A percentile compares a stretch with the other conserved stretches of the same genome.
These are phyloP conservation scores for Nicotiana benthamiana DNA, from an alignment of 257 asterid genomes.

Conservation along the genomic window DNA sequence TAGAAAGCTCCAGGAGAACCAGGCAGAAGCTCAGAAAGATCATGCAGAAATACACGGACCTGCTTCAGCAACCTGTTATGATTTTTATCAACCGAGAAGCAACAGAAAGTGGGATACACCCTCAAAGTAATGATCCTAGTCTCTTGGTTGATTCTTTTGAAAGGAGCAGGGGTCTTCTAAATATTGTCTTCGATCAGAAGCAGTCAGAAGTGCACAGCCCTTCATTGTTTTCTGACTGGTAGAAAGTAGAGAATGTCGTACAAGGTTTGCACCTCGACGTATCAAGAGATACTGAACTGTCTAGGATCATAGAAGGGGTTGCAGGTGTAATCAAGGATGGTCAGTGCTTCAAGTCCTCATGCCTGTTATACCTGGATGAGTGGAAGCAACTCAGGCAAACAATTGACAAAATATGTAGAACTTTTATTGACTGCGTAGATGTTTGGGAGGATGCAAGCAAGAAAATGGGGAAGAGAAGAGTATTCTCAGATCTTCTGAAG, in stretches of 20 bases:
- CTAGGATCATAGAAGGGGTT: constrained; percentile 19
- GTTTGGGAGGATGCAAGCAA: constrained; percentile 68
- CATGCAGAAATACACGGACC: constrained; percentile 62
- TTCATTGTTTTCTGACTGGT: constrained; percentile 51
- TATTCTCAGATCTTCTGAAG: constrained; percentile 59
- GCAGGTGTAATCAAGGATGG: constrained; percentile 23
- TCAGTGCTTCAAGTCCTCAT: constrained; percentile 32
- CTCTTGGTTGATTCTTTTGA: constrained; percentile 39
- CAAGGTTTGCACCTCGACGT: constrained; percentile 15
- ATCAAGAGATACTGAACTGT: constrained; percentile 21
- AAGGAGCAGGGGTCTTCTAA: constrained; percentile 39
- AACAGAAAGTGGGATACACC: constrained; percentile 26
- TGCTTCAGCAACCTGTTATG: constrained; percentile 71
- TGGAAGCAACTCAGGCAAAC: constrained; percentile 48
- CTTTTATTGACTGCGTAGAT: constrained; percentile 45
- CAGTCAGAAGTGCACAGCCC: constrained; percentile 46
- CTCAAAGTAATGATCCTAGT: constrained; percentile 23
- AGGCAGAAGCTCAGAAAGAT: constrained; percentile 73
- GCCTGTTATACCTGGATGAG: constrained; percentile 35
- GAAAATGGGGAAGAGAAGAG: constrained; percentile 53
- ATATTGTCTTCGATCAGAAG: constrained; percentile 34
- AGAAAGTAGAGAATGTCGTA: constrained; percentile 26
- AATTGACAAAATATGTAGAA: constrained; percentile 34
- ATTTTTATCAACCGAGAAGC: constrained; percentile 52
- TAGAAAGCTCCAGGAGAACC: constrained; percentile 59